phyloP scores from a whole-genome alignment of 441 rosid species.

The Populus hybrid region DNA sequence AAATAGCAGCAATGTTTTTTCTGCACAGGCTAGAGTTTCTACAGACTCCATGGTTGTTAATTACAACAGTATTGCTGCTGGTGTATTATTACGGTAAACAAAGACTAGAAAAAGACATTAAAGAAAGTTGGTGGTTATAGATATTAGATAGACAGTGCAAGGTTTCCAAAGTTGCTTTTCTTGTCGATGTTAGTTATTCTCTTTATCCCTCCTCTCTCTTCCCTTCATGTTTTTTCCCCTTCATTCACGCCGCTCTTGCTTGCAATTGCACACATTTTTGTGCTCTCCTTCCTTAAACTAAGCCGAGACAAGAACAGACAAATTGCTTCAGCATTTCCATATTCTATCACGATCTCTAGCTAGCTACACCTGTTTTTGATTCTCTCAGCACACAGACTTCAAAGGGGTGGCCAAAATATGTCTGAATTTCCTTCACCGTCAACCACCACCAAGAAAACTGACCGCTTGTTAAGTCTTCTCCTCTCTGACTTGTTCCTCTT shows the following conservation, averaged over 20 bases:
- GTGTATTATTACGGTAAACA: neutral
- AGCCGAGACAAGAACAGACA: constrained; percentile 9
- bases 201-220: constrained; percentile 18
- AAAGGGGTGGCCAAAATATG: constrained; percentile 29
- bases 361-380: neutral
- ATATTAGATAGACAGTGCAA: constrained; percentile 18
- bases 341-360: constrained; percentile 16
- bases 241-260: constrained; percentile 49
- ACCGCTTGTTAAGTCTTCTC: constrained; percentile 37
- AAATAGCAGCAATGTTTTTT: neutral
- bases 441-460: constrained; percentile 28
- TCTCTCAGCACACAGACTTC: neutral
- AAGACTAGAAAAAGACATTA: neutral
- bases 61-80: neutral
- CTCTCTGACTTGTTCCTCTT: constrained; percentile 50
- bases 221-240: constrained; percentile 22
- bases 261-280: constrained; percentile 18
- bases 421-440: constrained; percentile 46
- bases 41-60: neutral
- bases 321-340: constrained; percentile 8
- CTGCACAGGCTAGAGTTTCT: neutral
- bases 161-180: constrained; percentile 31
- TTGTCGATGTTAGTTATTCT: constrained; percentile 23
- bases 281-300: constrained; percentile 14
- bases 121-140: constrained; percentile 30